These are phyloP conservation scores for Triticum turgidum DNA, from an alignment of 176 grass and related monocot genomes.

Conservation along the genomic window DNA sequence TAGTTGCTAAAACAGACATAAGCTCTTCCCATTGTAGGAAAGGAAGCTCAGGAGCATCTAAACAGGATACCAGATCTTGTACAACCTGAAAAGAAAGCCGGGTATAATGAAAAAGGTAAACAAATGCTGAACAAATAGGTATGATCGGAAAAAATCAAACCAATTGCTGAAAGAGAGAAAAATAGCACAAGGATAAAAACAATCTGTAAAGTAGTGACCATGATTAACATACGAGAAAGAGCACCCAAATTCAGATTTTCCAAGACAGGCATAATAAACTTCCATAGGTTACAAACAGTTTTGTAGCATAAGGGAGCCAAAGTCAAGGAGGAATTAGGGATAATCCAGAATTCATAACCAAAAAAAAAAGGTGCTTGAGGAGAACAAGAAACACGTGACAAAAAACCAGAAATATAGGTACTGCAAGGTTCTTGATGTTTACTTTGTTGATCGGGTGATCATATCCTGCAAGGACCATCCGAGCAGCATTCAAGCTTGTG, in stretches of 20 bases:
- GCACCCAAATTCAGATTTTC: background rate
- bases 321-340: background rate
- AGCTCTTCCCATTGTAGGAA: constrained; percentile 95
- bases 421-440: constrained; percentile 25
- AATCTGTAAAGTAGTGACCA: background rate
- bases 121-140: background rate
- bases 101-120: background rate
- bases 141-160: background rate
- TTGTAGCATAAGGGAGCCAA: background rate
- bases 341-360: background rate
- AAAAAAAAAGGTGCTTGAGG: background rate
- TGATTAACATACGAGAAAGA: background rate
- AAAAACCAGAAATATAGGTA: background rate
- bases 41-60: constrained; percentile 83
- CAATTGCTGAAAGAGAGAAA: constrained; percentile 4
- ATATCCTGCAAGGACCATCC: constrained; percentile 95
- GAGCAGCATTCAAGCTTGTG: constrained; percentile 74
- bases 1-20: constrained; percentile 97
- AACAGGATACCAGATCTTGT: constrained; percentile 70
- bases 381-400: constrained; percentile 11
- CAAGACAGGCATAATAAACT: background rate
- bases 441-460: constrained; percentile 75
- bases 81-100: constrained; percentile 61
- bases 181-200: background rate
- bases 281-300: background rate